phyloP scores from a whole-genome alignment of 192 early-diverging fungal species.

The Borealophlyctis nickersoniae region DNA sequence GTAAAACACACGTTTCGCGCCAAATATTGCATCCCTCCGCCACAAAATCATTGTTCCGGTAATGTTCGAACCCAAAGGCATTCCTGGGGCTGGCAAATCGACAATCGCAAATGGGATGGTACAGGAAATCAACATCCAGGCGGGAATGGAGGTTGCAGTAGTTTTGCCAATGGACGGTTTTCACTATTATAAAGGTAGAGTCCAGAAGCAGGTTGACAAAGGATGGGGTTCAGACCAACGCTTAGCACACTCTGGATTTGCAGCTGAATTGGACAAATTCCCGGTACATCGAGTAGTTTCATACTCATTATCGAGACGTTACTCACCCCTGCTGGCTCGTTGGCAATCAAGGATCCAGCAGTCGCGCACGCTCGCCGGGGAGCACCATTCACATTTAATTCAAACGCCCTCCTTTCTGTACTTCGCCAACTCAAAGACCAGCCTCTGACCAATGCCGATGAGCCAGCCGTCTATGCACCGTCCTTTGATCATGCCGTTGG shows the following conservation, averaged over 20 bases:
- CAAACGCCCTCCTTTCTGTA: slow-evolving; percentile 25
- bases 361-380: slow-evolving; percentile 44
- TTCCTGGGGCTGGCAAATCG: slow-evolving; percentile 47
- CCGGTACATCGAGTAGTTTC: background rate
- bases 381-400: slow-evolving; percentile 57
- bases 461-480: slow-evolving; percentile 25
- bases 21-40: too few species aligned
- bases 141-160: slow-evolving; percentile 11
- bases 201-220: background rate
- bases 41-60: too few species aligned
- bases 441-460: background rate
- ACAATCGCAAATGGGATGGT: slow-evolving; percentile 27
- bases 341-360: slow-evolving; percentile 30
- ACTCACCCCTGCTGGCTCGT: background rate
- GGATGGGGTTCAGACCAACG: too few species aligned
- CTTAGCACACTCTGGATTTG: background rate
- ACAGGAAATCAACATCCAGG: slow-evolving; percentile 13
- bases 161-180: slow-evolving; percentile 62
- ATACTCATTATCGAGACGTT: background rate
- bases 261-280: background rate
- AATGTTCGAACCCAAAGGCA: too few species aligned
- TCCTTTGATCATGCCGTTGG: slow-evolving; percentile 41
- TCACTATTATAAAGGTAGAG: slow-evolving; percentile 39
- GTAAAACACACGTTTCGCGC: too few species aligned
- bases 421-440: slow-evolving; percentile 15